phyloP scores from a whole-genome alignment of 2,329 filamentous ascomycete species.

The Epichloe elymi region DNA sequence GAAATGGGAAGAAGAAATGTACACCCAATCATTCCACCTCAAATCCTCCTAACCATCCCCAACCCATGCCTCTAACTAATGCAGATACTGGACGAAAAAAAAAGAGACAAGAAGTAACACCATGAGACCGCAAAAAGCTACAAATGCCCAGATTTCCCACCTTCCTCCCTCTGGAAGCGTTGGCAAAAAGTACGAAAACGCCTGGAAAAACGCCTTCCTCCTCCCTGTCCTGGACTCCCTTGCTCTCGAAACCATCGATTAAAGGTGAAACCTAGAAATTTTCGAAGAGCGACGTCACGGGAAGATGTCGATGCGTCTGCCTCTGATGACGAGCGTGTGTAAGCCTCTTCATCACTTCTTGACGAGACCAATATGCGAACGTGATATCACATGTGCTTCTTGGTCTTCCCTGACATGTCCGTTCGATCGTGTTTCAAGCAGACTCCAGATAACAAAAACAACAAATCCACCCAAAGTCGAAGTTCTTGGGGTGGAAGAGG shows the following conservation, averaged over 20 bases:
- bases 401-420: too few species aligned
- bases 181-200: background rate
- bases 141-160: background rate
- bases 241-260: background rate
- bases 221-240: background rate
- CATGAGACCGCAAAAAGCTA: background rate
- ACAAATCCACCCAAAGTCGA: background rate
- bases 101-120: background rate
- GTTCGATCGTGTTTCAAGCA: too few species aligned
- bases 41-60: background rate
- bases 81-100: background rate
- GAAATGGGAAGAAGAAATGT: background rate
- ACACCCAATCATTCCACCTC: background rate
- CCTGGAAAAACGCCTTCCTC: constrained; percentile 1
- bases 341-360: too few species aligned
- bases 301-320: background rate
- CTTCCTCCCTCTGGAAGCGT: background rate
- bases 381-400: too few species aligned
- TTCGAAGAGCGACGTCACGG: background rate
- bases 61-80: background rate
- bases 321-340: background rate
- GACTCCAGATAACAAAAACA: background rate
- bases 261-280: too few species aligned
- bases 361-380: too few species aligned
- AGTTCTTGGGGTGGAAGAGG: background rate